phyloP scores from a whole-genome alignment of 2,329 filamentous ascomycete species.

The Pseudopyricularia javanii region DNA sequence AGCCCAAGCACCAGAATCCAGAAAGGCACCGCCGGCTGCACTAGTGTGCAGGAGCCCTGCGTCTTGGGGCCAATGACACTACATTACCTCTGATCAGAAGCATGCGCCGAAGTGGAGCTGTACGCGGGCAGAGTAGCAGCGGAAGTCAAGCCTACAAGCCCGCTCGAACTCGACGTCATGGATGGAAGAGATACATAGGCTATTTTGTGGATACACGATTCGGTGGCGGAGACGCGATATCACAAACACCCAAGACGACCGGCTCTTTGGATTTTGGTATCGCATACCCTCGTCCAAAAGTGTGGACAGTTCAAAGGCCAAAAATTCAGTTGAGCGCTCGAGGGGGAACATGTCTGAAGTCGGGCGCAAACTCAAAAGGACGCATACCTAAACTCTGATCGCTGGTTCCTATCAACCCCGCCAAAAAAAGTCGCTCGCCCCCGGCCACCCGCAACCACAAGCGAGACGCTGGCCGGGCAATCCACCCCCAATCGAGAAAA shows the following conservation, averaged over 20 bases:
- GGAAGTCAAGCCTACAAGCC: not conserved
- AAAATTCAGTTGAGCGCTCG: not conserved
- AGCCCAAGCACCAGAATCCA: not conserved
- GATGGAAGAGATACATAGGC: not conserved
- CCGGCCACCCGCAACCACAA: not conserved
- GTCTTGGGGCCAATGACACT: not conserved
- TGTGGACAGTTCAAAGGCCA: not conserved
- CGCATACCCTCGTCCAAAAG: not conserved
- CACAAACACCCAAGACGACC: not conserved
- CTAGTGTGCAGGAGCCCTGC: not conserved
- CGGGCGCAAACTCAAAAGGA: not conserved
- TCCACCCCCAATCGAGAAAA: not conserved
- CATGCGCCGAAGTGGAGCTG: not conserved
- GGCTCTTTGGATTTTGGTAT: not conserved
- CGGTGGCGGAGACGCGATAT: not conserved
- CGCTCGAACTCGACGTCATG: conserved; percentile 2
- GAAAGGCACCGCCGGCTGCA: not conserved
- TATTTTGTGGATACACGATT: not conserved
- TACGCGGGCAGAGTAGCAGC: not conserved
- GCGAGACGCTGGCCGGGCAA: not conserved
- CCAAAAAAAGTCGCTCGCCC: not conserved
- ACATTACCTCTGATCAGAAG: not conserved
- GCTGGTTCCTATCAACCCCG: not conserved
- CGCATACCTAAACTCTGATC: not conserved
- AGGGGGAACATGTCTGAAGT: not conserved